Percentiles rank a stretch among this genome's conserved stretches.
Evolutionary conservation across 73 alveolate genomes (phyloP).

Genomic region (Tetrahymena malaccensis): DNA sequence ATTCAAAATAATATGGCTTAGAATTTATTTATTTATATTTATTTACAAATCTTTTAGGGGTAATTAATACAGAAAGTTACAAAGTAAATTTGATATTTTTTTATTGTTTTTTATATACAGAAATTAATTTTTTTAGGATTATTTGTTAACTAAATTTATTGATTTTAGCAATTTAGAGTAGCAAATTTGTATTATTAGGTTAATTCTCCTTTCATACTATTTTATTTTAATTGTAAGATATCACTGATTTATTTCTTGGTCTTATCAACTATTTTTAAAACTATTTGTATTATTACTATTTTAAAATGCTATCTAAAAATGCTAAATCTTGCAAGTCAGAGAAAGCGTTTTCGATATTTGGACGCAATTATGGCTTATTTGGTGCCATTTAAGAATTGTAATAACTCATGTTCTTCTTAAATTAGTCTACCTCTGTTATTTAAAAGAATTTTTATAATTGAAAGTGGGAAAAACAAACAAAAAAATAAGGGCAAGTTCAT

Average conservation of each 20-base stretch:
- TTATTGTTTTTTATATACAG: background rate
- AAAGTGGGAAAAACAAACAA: too few species aligned
- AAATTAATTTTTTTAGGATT: background rate
- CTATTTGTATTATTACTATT: background rate
- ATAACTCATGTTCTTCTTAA: background rate
- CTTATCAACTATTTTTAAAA: background rate
- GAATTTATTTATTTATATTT: too few species aligned
- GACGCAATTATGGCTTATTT: background rate
- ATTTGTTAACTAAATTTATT: background rate
- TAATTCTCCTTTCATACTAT: background rate
- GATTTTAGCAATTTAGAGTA: background rate
- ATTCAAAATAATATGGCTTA: too few species aligned
- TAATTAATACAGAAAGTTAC: too few species aligned
- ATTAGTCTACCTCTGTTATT: background rate
- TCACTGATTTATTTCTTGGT: background rate
- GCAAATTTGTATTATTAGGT: background rate
- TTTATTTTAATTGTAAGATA: background rate
- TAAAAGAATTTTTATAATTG: too few species aligned
- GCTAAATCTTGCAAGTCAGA: background rate
- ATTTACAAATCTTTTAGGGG: too few species aligned
- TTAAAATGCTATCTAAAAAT: background rate
- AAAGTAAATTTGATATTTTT: too few species aligned
- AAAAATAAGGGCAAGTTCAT: too few species aligned
- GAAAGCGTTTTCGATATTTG: background rate
- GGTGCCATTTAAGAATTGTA: background rate